Conservation (phyloP, 768 basidiomycete genomes). For the Suillus bovinus region DNA sequence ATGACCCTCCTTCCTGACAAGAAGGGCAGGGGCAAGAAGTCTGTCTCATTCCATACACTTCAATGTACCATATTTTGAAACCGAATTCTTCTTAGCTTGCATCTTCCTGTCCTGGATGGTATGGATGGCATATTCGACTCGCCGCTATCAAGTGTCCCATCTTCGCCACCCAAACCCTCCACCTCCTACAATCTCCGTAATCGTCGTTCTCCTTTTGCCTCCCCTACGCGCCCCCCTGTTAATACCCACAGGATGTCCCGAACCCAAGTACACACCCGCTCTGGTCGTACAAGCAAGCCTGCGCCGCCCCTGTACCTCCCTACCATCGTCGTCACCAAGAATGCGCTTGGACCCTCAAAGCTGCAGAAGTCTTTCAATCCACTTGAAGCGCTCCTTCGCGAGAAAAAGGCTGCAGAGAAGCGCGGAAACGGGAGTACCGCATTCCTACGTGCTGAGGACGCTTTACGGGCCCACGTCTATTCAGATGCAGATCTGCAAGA, state of each 20-base stretch:
- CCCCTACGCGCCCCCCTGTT: constrained; percentile 7
- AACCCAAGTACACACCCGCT: constrained; percentile 12
- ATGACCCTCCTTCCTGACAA: constrained; percentile 16
- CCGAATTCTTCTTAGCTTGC: constrained; percentile 13
- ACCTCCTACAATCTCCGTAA: not conserved
- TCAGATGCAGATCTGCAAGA: constrained; percentile 15
- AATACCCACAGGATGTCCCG: not conserved
- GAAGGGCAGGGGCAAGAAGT: constrained; percentile 14
- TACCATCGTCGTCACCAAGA: constrained; percentile 9
- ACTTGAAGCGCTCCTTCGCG: constrained; percentile 53
- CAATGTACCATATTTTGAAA: not conserved
- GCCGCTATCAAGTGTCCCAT: constrained; percentile 23
- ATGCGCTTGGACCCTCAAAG: constrained; percentile 3
- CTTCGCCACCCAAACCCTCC: constrained; percentile 9
- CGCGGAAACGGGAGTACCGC: constrained; percentile 41
- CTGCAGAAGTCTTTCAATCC: constrained; percentile 44
- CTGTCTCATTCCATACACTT: not conserved
- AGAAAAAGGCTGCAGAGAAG: constrained; percentile 40
- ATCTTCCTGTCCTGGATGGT: not conserved
- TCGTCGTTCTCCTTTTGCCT: constrained; percentile 6
- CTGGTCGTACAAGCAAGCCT: constrained; percentile 23
- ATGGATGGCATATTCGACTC: constrained; percentile 19
- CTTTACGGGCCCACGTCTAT: constrained; percentile 33
- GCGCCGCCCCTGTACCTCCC: constrained; percentile 15
- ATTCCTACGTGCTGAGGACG: constrained; percentile 46